phyloP scores from a whole-genome alignment of 2,329 filamentous ascomycete genomes.

The Xylariaceae sp. region DNA sequence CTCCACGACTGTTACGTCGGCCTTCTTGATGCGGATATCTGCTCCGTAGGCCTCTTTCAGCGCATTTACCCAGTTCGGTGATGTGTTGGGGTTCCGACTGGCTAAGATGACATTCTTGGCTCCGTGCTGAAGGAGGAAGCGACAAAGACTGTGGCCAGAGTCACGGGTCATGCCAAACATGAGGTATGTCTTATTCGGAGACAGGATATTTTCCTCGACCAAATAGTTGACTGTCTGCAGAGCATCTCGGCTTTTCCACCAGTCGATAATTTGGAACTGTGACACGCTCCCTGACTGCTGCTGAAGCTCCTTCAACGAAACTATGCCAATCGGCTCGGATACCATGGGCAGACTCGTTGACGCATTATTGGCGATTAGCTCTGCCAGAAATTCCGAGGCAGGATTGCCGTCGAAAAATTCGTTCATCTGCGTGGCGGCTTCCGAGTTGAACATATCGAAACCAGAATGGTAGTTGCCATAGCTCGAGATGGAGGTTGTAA shows the following conservation, averaged over 20 bases:
- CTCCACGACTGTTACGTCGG: slow-evolving; percentile 28
- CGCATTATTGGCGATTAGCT: slow-evolving; percentile 11
- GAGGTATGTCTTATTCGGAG: slow-evolving; percentile 37
- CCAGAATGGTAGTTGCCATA: slow-evolving; percentile 29
- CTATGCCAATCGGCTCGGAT: slow-evolving; percentile 5
- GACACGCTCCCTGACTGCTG: neutral
- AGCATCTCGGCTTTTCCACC: slow-evolving; percentile 35
- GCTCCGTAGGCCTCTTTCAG: slow-evolving; percentile 25
- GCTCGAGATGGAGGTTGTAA: slow-evolving; percentile 27
- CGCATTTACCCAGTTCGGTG: slow-evolving; percentile 34
- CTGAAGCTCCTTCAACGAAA: slow-evolving; percentile 30
- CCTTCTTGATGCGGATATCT: slow-evolving; percentile 24
- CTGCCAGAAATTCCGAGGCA: slow-evolving; percentile 21
- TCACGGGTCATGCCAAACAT: slow-evolving; percentile 42
- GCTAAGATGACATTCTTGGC: slow-evolving; percentile 39
- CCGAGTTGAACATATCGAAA: slow-evolving; percentile 2
- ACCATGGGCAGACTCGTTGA: neutral
- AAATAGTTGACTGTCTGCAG: slow-evolving; percentile 26
- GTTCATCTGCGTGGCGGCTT: slow-evolving; percentile 18
- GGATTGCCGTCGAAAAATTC: slow-evolving; percentile 6
- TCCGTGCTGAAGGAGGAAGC: slow-evolving; percentile 37
- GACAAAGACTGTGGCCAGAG: slow-evolving; percentile 42
- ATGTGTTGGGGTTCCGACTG: slow-evolving; percentile 36
- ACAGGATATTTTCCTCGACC: slow-evolving; percentile 28
- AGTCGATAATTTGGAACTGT: slow-evolving; percentile 38